These are phyloP conservation scores for Pichia ethanolica DNA, from an alignment of 805 yeast species.

Conservation along the genomic window DNA sequence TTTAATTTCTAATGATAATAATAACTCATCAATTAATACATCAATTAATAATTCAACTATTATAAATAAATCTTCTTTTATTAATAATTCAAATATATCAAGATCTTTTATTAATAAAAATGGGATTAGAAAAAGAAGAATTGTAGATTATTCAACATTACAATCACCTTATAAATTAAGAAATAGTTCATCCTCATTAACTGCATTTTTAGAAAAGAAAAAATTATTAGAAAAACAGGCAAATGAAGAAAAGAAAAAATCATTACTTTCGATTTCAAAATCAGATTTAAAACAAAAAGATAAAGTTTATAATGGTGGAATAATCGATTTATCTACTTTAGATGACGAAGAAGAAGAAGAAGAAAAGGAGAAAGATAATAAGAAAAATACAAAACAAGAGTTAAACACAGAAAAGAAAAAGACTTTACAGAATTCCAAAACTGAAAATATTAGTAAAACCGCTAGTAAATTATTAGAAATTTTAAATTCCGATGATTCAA, in stretches of 20 bases:
- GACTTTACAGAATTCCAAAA: too few relatives aligned
- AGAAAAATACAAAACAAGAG: not conserved
- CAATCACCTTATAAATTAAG: conserved; percentile 23
- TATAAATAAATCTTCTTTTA: not conserved
- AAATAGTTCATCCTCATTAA: conserved; percentile 25
- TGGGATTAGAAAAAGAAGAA: conserved; percentile 18
- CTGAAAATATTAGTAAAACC: conserved; percentile 12
- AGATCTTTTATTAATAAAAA: conserved; percentile 3
- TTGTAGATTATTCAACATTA: conserved; percentile 22
- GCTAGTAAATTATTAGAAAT: conserved; percentile 13
- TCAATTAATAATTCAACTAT: not conserved
- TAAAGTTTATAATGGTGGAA: conserved; percentile 9
- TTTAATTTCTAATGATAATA: not conserved
- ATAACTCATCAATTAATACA: not conserved
- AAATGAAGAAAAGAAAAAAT: conserved; percentile 6
- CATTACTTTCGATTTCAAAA: too few relatives aligned
- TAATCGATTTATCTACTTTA: conserved; percentile 14
- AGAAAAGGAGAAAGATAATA: not conserved
- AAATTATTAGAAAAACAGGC: conserved; percentile 1
- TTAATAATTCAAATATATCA: not conserved
- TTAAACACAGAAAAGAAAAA: too few relatives aligned
- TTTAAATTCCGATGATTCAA: conserved; percentile 1
- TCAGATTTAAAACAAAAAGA: not conserved
- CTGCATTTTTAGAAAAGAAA: conserved; percentile 16
- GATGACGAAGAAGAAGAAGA: conserved; percentile 8